phyloP scores from a whole-genome alignment of 305 asterid genomes.

The Fraxinus sp. region DNA sequence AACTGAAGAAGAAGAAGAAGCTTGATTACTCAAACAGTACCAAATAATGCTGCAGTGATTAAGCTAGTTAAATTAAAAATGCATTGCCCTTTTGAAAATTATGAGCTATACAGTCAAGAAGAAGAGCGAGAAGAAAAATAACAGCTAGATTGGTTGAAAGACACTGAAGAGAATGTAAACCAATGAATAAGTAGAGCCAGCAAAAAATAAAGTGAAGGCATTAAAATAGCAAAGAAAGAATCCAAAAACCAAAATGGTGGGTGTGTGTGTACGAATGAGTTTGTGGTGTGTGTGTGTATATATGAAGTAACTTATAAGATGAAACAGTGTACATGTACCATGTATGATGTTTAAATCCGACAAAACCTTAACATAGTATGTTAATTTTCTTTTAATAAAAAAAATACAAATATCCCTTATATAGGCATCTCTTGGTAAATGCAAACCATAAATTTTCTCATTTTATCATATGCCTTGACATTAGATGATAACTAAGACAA shows the following conservation, averaged over 20 bases:
- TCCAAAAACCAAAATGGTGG: not conserved
- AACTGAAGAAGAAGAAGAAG: not conserved
- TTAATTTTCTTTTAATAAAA: not conserved
- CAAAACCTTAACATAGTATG: not conserved
- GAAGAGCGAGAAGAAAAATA: constrained; percentile 10
- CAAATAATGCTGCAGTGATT: not conserved
- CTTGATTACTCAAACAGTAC: not conserved
- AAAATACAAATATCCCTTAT: not conserved
- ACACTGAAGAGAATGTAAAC: constrained; percentile 3
- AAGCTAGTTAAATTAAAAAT: constrained; percentile 8
- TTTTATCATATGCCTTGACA: not conserved
- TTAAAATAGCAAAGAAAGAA: not conserved
- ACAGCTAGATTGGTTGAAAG: constrained; percentile 10
- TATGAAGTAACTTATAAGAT: not conserved
- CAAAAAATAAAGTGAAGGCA: constrained; percentile 11
- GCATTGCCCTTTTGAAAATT: constrained; percentile 15
- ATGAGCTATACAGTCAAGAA: constrained; percentile 4
- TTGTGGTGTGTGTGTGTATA: not conserved
- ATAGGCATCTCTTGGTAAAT: not conserved
- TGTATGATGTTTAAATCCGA: not conserved
- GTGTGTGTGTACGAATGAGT: not conserved
- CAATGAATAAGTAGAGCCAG: not conserved
- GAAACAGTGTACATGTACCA: not conserved
- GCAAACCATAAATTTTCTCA: not conserved
- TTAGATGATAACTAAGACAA: not conserved